Evolutionary conservation across 2,329 filamentous ascomycete species (phyloP).

Genomic region (Zarea fungicola): DNA sequence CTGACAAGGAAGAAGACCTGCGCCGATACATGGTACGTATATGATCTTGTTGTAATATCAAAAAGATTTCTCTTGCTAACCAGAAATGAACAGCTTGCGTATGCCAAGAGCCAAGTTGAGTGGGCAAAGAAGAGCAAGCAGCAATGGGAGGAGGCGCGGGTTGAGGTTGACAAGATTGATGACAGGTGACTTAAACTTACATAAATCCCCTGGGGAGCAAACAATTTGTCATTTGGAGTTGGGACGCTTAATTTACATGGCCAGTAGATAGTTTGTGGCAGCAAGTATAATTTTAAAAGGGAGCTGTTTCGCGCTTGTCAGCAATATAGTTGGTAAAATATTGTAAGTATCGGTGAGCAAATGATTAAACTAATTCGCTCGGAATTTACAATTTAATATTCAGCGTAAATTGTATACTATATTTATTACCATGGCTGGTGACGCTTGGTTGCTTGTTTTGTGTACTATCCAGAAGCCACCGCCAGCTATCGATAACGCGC

Average conservation of each 20-base stretch:
- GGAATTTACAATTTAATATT: background rate
- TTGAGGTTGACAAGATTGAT: slow-evolving; percentile 84
- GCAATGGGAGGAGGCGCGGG: slow-evolving; percentile 86
- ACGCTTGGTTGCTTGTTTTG: no score
- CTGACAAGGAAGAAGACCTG: slow-evolving; percentile 91
- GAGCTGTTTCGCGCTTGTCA: background rate
- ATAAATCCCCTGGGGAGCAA: slow-evolving; percentile 1
- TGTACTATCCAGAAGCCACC: no score
- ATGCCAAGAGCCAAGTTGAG: slow-evolving; percentile 87
- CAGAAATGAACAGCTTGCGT: slow-evolving; percentile 68
- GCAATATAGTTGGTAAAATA: slow-evolving; percentile 4
- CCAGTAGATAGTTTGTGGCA: background rate
- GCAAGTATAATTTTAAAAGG: background rate
- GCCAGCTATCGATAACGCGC: no score
- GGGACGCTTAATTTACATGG: background rate
- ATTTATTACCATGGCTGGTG: no score
- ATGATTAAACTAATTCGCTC: background rate
- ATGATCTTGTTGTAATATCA: background rate
- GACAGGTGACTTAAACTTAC: slow-evolving; percentile 36
- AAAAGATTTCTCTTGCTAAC: slow-evolving; percentile 20
- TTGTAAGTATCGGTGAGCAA: background rate
- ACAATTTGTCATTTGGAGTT: slow-evolving; percentile 9
- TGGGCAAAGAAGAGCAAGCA: slow-evolving; percentile 89
- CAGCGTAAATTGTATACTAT: no score
- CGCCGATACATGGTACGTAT: slow-evolving; percentile 86